Evolutionary conservation across 2,329 filamentous ascomycete species (phyloP), one percentile per base, ranked within the genome.

Genomic region (Paradendryphiella salina): DNA sequence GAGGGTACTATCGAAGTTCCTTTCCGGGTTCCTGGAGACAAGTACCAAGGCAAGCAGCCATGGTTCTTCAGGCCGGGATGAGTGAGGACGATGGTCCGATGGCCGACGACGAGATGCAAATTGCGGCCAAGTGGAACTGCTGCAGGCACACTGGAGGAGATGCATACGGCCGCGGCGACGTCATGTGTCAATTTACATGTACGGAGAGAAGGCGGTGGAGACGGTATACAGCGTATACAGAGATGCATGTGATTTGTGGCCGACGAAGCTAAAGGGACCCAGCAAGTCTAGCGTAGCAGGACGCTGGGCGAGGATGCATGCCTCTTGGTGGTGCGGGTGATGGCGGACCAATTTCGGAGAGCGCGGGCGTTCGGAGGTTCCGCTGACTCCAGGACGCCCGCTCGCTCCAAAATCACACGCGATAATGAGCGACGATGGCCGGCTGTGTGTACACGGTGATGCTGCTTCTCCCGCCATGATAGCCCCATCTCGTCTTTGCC

Each of bases 1-100:
- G 67, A 77, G 23, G 77, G 73, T 8, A 73, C 71, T 6, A 71
- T 89, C 26, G 85, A 85, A 29, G 76, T 88, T 15, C 87, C 87
- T 1, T 87, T 90, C 76, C 66, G 78, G 62, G 73, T 79, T 54
- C 87, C 87, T 10, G 83, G 80, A 13, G 73, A 76, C 44, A 63
- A 60, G 46, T 85, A 85, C 64, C 73, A 66, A 11, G 73, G 57
- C 1, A 72, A 64, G 45, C 64, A 71, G 56, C 78, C 78, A 5
- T 80, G 78, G 78, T 77, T 75, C 50, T 74, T 73, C 56, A 61
- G 50, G 59, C 63, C 49, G 34, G 37, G 45, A 34, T 61, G 43
- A 50, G 10, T 8, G 28, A 8, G 8, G 11, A 9, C 33, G 29
- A 13, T 14, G 7, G 17, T 31, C 23, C 23, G 23, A 8, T 13